Conservation (phyloP, 2,329 filamentous ascomycete genomes). For the Cordyceps fumosorosea region DNA sequence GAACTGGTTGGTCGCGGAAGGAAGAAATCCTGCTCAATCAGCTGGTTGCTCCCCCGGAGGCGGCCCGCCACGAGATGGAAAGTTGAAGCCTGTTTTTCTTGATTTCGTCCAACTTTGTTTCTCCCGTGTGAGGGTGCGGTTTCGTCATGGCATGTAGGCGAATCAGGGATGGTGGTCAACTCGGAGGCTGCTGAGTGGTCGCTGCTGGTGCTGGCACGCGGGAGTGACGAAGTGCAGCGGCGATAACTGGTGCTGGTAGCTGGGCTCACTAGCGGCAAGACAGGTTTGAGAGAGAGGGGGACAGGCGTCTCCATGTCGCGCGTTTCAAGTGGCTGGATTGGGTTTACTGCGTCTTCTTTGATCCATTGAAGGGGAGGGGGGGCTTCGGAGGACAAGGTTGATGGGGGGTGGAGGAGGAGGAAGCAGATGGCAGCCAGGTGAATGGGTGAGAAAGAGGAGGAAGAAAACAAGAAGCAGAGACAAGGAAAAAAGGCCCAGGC, state of each 20-base stretch:
- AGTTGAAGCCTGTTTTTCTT: neutral
- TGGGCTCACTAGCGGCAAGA: neutral
- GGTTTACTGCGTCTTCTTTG: conserved; percentile 7
- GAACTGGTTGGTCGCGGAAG: no score
- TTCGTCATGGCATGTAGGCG: neutral
- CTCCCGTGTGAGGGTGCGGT: neutral
- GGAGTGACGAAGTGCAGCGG: neutral
- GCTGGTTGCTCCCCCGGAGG: no score
- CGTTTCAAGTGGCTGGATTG: conserved; percentile 9
- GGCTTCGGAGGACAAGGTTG: neutral
- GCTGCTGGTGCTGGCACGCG: neutral
- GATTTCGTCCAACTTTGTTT: neutral
- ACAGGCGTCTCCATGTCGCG: conserved; percentile 4
- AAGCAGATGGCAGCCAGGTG: neutral
- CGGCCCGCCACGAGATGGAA: neutral
- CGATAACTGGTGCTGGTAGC: no score
- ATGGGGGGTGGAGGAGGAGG: no score
- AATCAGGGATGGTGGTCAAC: neutral
- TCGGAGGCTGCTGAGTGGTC: neutral
- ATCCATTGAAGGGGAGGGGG: neutral
- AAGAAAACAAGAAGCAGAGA: neutral
- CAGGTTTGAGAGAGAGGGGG: neutral
- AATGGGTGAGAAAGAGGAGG: neutral
- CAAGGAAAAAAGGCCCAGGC: neutral
- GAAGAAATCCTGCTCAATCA: no score